These are phyloP conservation scores for Ambrosia hybrid DNA, from an alignment of 140 eudicot genomes.

Conservation along the genomic window DNA sequence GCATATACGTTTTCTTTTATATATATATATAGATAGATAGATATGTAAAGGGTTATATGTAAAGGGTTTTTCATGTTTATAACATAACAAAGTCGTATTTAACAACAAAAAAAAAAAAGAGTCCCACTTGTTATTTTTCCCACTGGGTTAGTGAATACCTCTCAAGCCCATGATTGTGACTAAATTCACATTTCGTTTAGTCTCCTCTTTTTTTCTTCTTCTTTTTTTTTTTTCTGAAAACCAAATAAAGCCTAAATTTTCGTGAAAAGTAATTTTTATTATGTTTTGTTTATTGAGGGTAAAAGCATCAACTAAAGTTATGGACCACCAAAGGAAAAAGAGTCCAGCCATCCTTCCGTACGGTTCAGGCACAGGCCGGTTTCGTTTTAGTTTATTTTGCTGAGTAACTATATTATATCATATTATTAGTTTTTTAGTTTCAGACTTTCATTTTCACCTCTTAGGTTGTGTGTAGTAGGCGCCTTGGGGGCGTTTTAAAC, in stretches of 20 bases:
- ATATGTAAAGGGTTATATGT: neutral
- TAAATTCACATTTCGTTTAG: constrained; percentile 7
- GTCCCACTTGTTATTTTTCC: neutral
- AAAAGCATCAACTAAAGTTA: constrained; percentile 28
- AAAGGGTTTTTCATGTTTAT: neutral
- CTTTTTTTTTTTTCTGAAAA: neutral
- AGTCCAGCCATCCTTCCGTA: constrained; percentile 25
- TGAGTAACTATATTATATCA: too few relatives aligned
- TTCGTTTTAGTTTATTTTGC: neutral
- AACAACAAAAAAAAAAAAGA: too few relatives aligned
- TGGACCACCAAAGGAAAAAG: constrained; percentile 31
- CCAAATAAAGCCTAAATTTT: constrained; percentile 29
- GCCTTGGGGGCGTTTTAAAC: too few relatives aligned
- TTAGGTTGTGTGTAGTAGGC: too few relatives aligned
- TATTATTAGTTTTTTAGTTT: too few relatives aligned
- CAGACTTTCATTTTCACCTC: too few relatives aligned
- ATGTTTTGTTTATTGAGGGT: constrained; percentile 26
- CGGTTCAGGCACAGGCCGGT: constrained; percentile 16
- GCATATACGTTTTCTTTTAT: too few relatives aligned
- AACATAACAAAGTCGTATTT: neutral
- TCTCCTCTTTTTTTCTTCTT: neutral
- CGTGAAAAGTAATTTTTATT: constrained; percentile 27
- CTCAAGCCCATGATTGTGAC: constrained; percentile 17
- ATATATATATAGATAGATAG: too few relatives aligned
- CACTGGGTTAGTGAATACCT: constrained; percentile 13